These are phyloP conservation scores for Aureobasidium leucospermi DNA, from an alignment of 2,329 filamentous ascomycete genomes.

Conservation along the genomic window DNA sequence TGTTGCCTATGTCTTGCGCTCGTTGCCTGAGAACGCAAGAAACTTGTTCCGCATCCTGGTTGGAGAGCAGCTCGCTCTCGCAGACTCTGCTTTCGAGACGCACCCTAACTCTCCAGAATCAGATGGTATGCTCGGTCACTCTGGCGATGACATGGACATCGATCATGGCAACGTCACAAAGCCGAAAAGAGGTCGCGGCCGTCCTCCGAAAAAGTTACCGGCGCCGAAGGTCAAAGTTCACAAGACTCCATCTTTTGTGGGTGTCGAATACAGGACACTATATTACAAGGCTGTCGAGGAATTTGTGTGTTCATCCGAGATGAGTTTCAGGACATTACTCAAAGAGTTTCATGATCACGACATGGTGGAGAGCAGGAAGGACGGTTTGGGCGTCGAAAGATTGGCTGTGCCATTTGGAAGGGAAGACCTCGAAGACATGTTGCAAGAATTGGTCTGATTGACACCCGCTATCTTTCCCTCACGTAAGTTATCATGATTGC, in stretches of 20 bases:
- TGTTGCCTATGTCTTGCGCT: constrained; percentile 82
- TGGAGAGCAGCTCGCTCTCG: constrained; percentile 68
- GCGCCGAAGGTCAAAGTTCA: not conserved
- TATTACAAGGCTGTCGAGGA: constrained; percentile 96
- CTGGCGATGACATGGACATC: constrained; percentile 18
- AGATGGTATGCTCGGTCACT: constrained; percentile 5
- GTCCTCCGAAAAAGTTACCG: constrained; percentile 10
- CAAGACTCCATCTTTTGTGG: constrained; percentile 36
- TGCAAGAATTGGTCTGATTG: constrained; percentile 60
- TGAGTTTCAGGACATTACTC: constrained; percentile 85
- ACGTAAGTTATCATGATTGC: too few relatives aligned
- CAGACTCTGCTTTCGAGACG: constrained; percentile 35
- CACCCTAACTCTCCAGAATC: constrained; percentile 23
- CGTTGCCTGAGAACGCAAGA: constrained; percentile 84
- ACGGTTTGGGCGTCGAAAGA: constrained; percentile 76
- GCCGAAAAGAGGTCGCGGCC: constrained; percentile 17
- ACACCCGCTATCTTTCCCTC: too few relatives aligned
- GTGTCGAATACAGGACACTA: constrained; percentile 81
- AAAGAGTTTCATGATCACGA: constrained; percentile 99
- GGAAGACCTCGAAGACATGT: constrained; percentile 79
- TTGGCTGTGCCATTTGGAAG: constrained; percentile 77
- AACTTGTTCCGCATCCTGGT: constrained; percentile 80
- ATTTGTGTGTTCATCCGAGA: constrained; percentile 93
- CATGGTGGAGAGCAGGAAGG: constrained; percentile 86
- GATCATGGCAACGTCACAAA: constrained; percentile 22